Conservation (phyloP, 768 basidiomycete species). For the Botryobasidium botryosum region DNA sequence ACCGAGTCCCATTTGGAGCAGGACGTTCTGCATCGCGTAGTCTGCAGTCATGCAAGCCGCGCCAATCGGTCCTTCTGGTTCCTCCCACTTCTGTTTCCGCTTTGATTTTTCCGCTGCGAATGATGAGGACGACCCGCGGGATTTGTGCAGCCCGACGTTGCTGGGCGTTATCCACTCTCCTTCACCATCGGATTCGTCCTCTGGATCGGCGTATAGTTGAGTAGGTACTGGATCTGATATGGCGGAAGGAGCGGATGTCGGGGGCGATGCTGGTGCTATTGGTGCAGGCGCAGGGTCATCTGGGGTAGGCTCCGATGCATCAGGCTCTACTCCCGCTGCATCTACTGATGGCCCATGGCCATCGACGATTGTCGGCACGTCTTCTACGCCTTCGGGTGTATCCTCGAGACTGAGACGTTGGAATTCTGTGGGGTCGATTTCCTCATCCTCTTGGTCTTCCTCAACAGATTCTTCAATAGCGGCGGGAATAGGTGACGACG, state of each 20-base stretch:
- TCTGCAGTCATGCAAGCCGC: constrained; percentile 95
- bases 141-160: constrained; percentile 76
- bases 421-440: too few relatives aligned
- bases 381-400: too few relatives aligned
- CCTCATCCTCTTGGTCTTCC: constrained; percentile 13
- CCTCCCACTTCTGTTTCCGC: constrained; percentile 18
- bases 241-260: background rate
- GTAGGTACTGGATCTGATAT: constrained; percentile 4
- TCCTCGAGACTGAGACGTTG: too few relatives aligned
- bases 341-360: too few relatives aligned
- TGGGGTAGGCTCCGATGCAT: constrained; percentile 17
- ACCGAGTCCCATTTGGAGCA: constrained; percentile 85
- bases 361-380: too few relatives aligned
- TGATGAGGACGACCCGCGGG: constrained; percentile 27
- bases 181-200: constrained; percentile 63
- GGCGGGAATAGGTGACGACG: too few relatives aligned
- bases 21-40: constrained; percentile 97
- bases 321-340: too few relatives aligned
- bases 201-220: constrained; percentile 56
- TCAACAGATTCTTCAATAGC: constrained; percentile 11
- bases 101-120: background rate
- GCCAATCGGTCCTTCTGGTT: constrained; percentile 24
- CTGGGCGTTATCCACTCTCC: constrained; percentile 95
- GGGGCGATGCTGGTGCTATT: background rate
- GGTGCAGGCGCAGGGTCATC: background rate